Conservation (phyloP, 306 rosid genomes). For the Cajanus cajan region DNA sequence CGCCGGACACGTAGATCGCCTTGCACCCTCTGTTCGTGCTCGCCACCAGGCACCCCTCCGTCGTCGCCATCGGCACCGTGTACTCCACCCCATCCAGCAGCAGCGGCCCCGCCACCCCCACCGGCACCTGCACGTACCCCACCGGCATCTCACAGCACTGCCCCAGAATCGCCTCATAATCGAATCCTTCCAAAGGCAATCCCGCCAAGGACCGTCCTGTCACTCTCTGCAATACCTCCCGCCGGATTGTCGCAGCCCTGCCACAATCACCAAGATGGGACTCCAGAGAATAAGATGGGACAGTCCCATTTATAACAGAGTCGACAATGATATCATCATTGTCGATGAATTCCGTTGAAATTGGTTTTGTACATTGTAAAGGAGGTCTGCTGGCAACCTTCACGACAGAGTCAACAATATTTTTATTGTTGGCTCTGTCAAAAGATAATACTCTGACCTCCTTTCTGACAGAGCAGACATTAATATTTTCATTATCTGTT, state of each 20-base stretch:
- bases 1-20: slow-evolving; percentile 70
- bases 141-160: slow-evolving; percentile 92
- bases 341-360: background rate
- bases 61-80: slow-evolving; percentile 77
- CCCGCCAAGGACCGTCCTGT: slow-evolving; percentile 58
- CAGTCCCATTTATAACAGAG: slow-evolving; percentile 44
- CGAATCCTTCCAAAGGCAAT: slow-evolving; percentile 63
- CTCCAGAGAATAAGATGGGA: slow-evolving; percentile 64
- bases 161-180: slow-evolving; percentile 67
- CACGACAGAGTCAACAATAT: background rate
- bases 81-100: slow-evolving; percentile 60
- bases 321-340: slow-evolving; percentile 23
- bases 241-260: slow-evolving; percentile 61
- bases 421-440: background rate
- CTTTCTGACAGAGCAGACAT: too few relatives aligned
- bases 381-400: background rate
- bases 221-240: slow-evolving; percentile 59
- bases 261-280: slow-evolving; percentile 54
- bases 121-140: slow-evolving; percentile 77
- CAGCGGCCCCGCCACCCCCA: slow-evolving; percentile 83
- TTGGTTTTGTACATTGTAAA: background rate
- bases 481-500: too few relatives aligned
- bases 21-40: slow-evolving; percentile 83
- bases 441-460: too few relatives aligned
- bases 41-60: slow-evolving; percentile 79